Percentiles rank a stretch among this genome's conserved stretches.
Conservation (phyloP, 495 filamentous ascomycete species). For the Tuber calosporum region DNA sequence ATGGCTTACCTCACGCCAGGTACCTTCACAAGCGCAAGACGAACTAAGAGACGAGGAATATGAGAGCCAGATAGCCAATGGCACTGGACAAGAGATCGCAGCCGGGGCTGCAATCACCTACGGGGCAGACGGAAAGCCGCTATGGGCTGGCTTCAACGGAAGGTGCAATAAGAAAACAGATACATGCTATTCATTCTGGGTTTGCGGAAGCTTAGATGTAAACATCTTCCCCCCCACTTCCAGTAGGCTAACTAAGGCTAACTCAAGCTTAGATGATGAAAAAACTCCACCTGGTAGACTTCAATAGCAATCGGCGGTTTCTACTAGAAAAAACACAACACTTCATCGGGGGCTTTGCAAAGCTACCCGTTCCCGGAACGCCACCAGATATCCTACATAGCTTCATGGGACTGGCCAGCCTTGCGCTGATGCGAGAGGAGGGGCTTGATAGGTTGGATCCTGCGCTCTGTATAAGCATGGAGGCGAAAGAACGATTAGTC, state of each 20-base stretch:
- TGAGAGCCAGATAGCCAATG: slow-evolving; percentile 24
- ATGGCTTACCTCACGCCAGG: slow-evolving; percentile 69
- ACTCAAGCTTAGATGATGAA: slow-evolving; percentile 56
- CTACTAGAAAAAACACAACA: slow-evolving; percentile 87
- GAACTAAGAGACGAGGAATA: slow-evolving; percentile 47
- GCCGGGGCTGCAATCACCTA: slow-evolving; percentile 15
- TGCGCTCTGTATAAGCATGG: slow-evolving; percentile 57
- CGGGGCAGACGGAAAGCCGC: slow-evolving; percentile 19
- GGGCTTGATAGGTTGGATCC: slow-evolving; percentile 60
- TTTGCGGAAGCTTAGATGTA: slow-evolving; percentile 61
- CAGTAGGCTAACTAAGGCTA: slow-evolving; percentile 8
- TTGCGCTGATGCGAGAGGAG: slow-evolving; percentile 60
- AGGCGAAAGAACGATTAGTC: slow-evolving; percentile 47
- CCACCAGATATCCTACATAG: slow-evolving; percentile 83
- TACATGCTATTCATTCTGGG: slow-evolving; percentile 95
- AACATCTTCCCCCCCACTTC: slow-evolving; percentile 21
- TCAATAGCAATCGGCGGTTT: slow-evolving; percentile 59
- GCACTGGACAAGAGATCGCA: slow-evolving; percentile 22
- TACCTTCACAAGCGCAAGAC: slow-evolving; percentile 49
- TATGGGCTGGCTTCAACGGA: slow-evolving; percentile 67
- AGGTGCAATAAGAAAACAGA: slow-evolving; percentile 81
- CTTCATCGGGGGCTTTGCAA: slow-evolving; percentile 80
- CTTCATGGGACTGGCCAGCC: slow-evolving; percentile 73
- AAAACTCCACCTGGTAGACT: slow-evolving; percentile 54
- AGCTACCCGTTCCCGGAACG: slow-evolving; percentile 58